Base-by-base conservation (phyloP, 73 alveolate genomes). In the Paramecium caudatum region DNA sequence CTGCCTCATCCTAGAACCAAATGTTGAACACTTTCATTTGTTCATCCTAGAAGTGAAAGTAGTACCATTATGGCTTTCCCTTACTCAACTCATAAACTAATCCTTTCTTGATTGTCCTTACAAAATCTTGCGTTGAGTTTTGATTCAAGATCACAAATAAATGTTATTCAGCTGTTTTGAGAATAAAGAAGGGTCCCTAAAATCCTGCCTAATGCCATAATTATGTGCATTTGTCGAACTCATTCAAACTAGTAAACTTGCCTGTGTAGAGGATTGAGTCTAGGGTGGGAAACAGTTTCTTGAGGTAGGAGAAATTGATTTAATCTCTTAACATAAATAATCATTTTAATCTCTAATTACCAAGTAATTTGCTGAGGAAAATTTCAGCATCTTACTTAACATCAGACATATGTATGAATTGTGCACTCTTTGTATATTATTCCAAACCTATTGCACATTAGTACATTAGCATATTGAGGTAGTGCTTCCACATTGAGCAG, bases 171-270 rank as follows among this genome's bases (percentile, higher is more conserved):
- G 33, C 39, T 55, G 30, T 27, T 36, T 65, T 65, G 16, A 65
- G 6, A 32, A 65, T 7, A 13, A 65, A 65, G 32, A 65, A 65
- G 1, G 83, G 83, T 65, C 83, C 83, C 34, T 65, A 13, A 65
- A 65, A 65, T 65, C 83, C 83, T 16, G 83, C 83, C 16, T 30
- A n/a, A 65, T 65, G 83, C 83, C 83, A 65, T 12, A 65, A 65
- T 36, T 65, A 65, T 2, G 83, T 65, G 17, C 83, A 65, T n/a
- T 65, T 33, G n/a, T 65, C 83, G 8, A 65, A 33, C 17, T 65
- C 83, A 30, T 33, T 65, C 8, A 65, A 65, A 65, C 83, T 65
- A 13, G 83, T 65, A 4, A 33, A 65, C 15, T 65, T 65, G 23
- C 83, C 83, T 3, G 83, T 65, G 34, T 33, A 65, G 5, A 65